A percentile compares a stretch with the other conserved stretches of the same genome.
These are phyloP conservation scores for Boletus coccyginus DNA, from an alignment of 768 basidiomycete genomes.

Conservation along the genomic window DNA sequence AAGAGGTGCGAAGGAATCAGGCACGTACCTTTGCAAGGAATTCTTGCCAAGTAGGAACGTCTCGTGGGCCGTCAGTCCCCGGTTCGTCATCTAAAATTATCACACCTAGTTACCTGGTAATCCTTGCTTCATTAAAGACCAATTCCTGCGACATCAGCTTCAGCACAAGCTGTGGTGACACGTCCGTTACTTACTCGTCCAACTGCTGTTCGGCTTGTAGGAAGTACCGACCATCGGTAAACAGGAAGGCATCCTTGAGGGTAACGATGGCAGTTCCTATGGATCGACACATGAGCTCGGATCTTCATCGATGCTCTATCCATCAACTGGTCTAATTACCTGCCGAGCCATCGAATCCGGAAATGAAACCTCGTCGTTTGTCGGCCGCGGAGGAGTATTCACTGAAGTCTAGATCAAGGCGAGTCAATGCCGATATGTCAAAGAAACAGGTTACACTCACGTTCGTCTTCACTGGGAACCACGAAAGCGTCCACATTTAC, in stretches of 20 bases:
- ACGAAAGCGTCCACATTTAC: conserved; percentile 68
- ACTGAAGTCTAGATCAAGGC: conserved; percentile 62
- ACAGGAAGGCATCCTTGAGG: conserved; percentile 67
- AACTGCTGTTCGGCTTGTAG: conserved; percentile 90
- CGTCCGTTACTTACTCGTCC: conserved; percentile 53
- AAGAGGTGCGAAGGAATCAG: background rate
- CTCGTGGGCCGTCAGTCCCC: conserved; percentile 36
- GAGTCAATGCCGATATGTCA: background rate
- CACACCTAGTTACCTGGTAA: conserved; percentile 53
- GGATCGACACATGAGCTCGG: conserved; percentile 4
- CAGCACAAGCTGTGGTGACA: background rate
- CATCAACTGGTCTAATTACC: conserved; percentile 42
- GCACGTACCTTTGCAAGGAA: conserved; percentile 65
- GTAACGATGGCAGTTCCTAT: conserved; percentile 79
- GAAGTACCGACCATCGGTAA: conserved; percentile 96
- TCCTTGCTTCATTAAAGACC: conserved; percentile 93
- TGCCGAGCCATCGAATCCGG: conserved; percentile 93
- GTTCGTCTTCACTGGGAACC: conserved; percentile 91
- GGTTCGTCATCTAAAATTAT: conserved; percentile 1
- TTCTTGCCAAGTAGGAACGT: conserved; percentile 89
- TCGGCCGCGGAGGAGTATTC: conserved; percentile 88
- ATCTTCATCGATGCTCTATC: background rate
- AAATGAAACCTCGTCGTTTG: conserved; percentile 82
- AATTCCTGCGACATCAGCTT: conserved; percentile 53
- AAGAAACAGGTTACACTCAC: conserved; percentile 42